phyloP scores from a whole-genome alignment of 768 basidiomycete species.

The Suillus occidentalis region DNA sequence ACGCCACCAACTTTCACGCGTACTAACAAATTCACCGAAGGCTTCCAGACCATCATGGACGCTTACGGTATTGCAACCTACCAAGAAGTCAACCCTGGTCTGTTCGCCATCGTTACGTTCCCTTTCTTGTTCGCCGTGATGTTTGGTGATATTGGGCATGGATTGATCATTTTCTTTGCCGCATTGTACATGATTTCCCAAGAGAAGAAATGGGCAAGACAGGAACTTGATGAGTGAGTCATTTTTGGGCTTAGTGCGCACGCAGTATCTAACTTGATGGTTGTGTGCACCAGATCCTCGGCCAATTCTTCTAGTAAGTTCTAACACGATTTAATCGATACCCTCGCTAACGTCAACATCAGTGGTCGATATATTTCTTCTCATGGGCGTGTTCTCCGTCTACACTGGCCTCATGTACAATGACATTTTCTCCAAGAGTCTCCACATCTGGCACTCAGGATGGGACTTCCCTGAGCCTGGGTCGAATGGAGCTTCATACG shows the following conservation, averaged over 20 bases:
- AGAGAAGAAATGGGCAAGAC: conserved; percentile 79
- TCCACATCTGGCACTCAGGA: conserved; percentile 84
- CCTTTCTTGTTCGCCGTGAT: conserved; percentile 99
- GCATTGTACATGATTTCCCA: conserved; percentile 83
- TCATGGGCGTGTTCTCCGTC: conserved; percentile 97
- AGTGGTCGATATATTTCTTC: conserved; percentile 97
- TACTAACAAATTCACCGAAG: conserved; percentile 95
- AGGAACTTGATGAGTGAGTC: conserved; percentile 70
- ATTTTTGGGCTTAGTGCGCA: conserved; percentile 4
- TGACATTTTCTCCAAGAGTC: conserved; percentile 94
- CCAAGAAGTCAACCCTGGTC: conserved; percentile 95
- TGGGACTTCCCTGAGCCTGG: conserved; percentile 76
- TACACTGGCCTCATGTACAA: conserved; percentile 99
- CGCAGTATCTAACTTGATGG: conserved; percentile 1
- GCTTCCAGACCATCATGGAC: conserved; percentile 98
- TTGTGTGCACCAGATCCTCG: conserved; percentile 56
- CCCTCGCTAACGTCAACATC: conserved; percentile 23
- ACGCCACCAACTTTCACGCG: conserved; percentile 94
- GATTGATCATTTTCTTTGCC: conserved; percentile 72
- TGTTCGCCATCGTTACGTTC: conserved; percentile 91
- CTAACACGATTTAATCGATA: conserved; percentile 9
- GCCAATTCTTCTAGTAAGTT: conserved; percentile 91
- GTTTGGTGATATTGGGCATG: conserved; percentile 99
- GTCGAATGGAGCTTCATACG: conserved; percentile 44
- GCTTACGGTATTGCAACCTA: conserved; percentile 93